Evolutionary conservation across 2,329 filamentous ascomycete species (phyloP), one percentile per base, ranked within the genome.

Genomic region (Teratosphaeria nubilosa): DNA sequence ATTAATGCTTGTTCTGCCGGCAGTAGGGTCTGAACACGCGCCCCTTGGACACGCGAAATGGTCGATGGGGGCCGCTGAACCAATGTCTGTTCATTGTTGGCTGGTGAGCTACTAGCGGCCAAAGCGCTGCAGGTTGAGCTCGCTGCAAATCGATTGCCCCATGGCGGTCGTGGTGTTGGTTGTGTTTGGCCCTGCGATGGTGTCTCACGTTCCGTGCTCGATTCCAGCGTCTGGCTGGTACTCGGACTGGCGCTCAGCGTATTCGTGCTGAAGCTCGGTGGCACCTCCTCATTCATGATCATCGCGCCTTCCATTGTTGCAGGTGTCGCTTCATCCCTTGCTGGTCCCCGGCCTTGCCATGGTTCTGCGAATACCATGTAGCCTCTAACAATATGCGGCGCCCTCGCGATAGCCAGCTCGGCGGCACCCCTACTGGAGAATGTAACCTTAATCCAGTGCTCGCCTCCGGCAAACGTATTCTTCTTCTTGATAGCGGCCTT

Each of bases 391-490:
- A 68, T 71, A 60, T 79, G 76, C 9, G 78, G 78, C 32, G 73
- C 75, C 59, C 74, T 72, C 58, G 77, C 73, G 61, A 74, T 75
- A 24, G 77, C 78, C 59, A 75, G 69, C 60, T 80, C 78, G 0
- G 77, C 77, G 2, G 77, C 75, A 61, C 77, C 73, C 20, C 74
- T 72, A 4, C 74, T 76, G 63, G 79, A 75, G 60, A 80, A 80
- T 1, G 78, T 80, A 57, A 80, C 74, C 61, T 80, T 80, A 61
- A 96, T 90, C 92, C 92, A 97, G 77, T 96, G 89, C 65, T 88
- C 82, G 51, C 92, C 92, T 54, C 90, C 88, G 52, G 86, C 87
- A 62, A 90, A 91, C 61, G 81, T 83, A 73, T 91, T 90, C 68
- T 92, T 89, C 71, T 91, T 87, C 56, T 81, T 79, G 58, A 91